phyloP scores from a whole-genome alignment of 306 rosid genomes.

The Heteromeles arbutifolia region DNA sequence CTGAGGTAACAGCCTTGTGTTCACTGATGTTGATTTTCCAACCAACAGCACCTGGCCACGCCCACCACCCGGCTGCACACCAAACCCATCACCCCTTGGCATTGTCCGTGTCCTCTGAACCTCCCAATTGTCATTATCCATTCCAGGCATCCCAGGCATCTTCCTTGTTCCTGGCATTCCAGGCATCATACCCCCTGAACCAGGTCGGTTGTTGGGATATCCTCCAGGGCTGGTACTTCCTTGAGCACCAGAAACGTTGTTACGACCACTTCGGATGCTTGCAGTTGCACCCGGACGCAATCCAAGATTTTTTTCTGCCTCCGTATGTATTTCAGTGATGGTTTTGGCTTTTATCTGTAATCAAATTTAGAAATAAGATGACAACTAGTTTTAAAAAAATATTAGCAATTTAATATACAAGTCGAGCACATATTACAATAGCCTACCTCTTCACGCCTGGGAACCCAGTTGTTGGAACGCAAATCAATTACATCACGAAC shows the following conservation, averaged over 20 bases:
- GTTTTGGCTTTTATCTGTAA: constrained; percentile 86
- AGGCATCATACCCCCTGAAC: constrained; percentile 95
- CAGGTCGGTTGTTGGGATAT: constrained; percentile 63
- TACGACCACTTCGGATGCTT: constrained; percentile 67
- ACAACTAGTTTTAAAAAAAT: background rate
- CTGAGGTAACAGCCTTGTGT: constrained; percentile 76
- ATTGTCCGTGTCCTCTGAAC: constrained; percentile 53
- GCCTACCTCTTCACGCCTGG: constrained; percentile 95
- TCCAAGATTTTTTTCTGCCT: constrained; percentile 94
- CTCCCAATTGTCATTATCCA: constrained; percentile 94
- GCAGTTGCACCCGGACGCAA: constrained; percentile 96
- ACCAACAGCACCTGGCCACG: constrained; percentile 58
- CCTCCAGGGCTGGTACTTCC: constrained; percentile 63
- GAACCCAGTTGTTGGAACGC: constrained; percentile 85
- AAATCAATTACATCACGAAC: constrained; percentile 76
- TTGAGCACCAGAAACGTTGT: constrained; percentile 39
- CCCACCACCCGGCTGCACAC: constrained; percentile 54
- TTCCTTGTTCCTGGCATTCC: constrained; percentile 95
- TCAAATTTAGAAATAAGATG: background rate
- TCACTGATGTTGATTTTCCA: constrained; percentile 49
- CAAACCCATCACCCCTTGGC: constrained; percentile 59
- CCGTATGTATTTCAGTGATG: constrained; percentile 86
- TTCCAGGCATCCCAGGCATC: constrained; percentile 92
- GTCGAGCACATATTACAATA: background rate
- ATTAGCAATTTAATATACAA: background rate